Evolutionary conservation across 2,329 filamentous ascomycete species (phyloP).

Genomic region (Penicillium sp.): DNA sequence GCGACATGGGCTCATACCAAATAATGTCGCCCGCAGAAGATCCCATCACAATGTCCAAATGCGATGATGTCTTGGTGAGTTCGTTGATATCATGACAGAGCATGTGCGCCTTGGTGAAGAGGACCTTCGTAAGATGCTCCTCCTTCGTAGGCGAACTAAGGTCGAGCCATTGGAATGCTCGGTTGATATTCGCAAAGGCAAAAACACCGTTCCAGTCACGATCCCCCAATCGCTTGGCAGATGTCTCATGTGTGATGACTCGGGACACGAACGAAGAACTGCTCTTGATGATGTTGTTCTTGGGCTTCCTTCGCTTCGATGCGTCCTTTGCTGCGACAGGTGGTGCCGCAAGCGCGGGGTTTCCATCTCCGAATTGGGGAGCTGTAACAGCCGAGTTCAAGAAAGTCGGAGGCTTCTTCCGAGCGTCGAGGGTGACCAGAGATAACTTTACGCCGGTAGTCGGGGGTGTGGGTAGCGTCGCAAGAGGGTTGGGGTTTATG

Average conservation of each 20-base stretch:
- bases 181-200: conserved; percentile 92
- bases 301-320: conserved; percentile 82
- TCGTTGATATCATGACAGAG: conserved; percentile 90
- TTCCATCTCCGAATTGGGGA: conserved; percentile 82
- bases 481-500: conserved; percentile 84
- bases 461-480: conserved; percentile 79
- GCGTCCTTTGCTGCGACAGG: conserved; percentile 62
- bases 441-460: conserved; percentile 82
- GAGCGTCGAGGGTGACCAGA: conserved; percentile 67
- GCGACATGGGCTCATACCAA: conserved; percentile 96
- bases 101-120: conserved; percentile 95
- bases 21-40: conserved; percentile 97
- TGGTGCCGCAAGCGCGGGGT: conserved; percentile 60
- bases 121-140: conserved; percentile 89
- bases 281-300: conserved; percentile 97
- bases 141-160: conserved; percentile 67
- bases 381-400: conserved; percentile 41
- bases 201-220: conserved; percentile 76
- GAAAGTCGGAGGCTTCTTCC: conserved; percentile 43
- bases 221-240: conserved; percentile 76
- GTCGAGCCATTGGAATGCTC: conserved; percentile 95
- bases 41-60: conserved; percentile 90
- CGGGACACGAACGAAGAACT: conserved; percentile 98
- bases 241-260: conserved; percentile 81
- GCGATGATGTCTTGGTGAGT: conserved; percentile 71